Evolutionary conservation across 1,284 basidiomycete genomes (phyloP).

Genomic region (Rhizopogon parksii): DNA sequence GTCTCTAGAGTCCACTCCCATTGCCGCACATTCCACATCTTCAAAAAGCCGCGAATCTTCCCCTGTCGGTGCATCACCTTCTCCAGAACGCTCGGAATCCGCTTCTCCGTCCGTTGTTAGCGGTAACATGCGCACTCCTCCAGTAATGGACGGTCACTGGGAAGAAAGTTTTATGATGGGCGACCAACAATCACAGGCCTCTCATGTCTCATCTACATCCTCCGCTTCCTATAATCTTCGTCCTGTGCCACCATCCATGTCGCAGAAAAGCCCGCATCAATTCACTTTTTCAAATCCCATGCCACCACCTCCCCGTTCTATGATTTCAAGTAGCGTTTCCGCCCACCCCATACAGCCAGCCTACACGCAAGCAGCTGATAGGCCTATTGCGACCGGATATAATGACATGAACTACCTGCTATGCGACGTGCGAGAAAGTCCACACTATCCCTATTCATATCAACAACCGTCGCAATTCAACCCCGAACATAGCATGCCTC

Average conservation of each 20-base stretch:
- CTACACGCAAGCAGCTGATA: slow-evolving; percentile 26
- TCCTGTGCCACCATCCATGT: slow-evolving; percentile 23
- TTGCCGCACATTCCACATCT: slow-evolving; percentile 25
- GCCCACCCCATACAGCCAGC: slow-evolving; percentile 25
- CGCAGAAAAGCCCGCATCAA: slow-evolving; percentile 30
- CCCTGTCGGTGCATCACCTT: slow-evolving; percentile 44
- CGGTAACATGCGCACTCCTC: slow-evolving; percentile 27
- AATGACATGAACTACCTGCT: slow-evolving; percentile 30
- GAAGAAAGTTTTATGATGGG: slow-evolving; percentile 49
- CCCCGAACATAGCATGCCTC: slow-evolving; percentile 27
- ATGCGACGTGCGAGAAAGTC: slow-evolving; percentile 28
- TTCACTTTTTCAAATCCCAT: slow-evolving; percentile 29
- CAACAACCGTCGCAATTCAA: slow-evolving; percentile 26
- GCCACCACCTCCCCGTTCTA: slow-evolving; percentile 19
- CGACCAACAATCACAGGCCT: slow-evolving; percentile 38
- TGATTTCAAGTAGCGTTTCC: slow-evolving; percentile 26
- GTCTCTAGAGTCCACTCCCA: slow-evolving; percentile 26
- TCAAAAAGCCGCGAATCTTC: slow-evolving; percentile 32
- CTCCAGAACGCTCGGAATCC: slow-evolving; percentile 31
- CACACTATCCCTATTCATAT: slow-evolving; percentile 33
- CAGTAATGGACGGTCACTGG: slow-evolving; percentile 51
- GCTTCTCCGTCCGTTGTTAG: slow-evolving; percentile 30
- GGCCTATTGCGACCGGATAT: slow-evolving; percentile 28
- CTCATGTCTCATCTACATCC: slow-evolving; percentile 34
- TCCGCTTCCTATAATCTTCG: slow-evolving; percentile 36